Conservation (phyloP, 2,329 filamentous ascomycete species). For the Colletotrichum aenigma region DNA sequence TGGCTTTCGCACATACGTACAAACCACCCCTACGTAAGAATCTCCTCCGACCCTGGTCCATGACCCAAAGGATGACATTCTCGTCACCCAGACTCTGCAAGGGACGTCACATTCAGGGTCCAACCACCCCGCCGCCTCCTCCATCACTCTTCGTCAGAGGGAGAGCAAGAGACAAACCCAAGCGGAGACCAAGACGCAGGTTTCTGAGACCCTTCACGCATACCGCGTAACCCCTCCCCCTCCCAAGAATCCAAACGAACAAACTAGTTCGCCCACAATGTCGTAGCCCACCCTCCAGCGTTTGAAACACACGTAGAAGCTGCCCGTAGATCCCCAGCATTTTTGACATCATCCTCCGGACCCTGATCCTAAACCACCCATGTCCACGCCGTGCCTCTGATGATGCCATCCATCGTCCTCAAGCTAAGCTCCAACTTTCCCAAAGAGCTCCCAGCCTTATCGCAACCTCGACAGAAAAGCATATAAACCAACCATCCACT, state of each 20-base stretch:
- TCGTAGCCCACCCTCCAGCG: background rate
- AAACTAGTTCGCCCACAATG: background rate
- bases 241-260: background rate
- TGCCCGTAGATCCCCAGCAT: conserved; percentile 2
- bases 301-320: background rate
- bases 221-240: background rate
- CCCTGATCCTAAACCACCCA: background rate
- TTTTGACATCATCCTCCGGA: conserved; percentile 16
- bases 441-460: background rate
- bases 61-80: background rate
- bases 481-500: conserved; percentile 13
- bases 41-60: background rate
- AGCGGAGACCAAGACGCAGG: conserved; percentile 3
- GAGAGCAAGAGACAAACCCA: background rate
- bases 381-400: background rate
- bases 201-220: conserved; percentile 18
- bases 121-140: background rate
- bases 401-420: conserved; percentile 10
- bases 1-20: background rate
- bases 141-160: background rate
- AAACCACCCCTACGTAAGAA: background rate
- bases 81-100: background rate
- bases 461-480: background rate
- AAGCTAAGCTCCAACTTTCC: background rate
- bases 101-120: conserved; percentile 12